Evolutionary conservation across 2,329 filamentous ascomycete genomes (phyloP).

Genomic region (Penicillium sclerotiorum): DNA sequence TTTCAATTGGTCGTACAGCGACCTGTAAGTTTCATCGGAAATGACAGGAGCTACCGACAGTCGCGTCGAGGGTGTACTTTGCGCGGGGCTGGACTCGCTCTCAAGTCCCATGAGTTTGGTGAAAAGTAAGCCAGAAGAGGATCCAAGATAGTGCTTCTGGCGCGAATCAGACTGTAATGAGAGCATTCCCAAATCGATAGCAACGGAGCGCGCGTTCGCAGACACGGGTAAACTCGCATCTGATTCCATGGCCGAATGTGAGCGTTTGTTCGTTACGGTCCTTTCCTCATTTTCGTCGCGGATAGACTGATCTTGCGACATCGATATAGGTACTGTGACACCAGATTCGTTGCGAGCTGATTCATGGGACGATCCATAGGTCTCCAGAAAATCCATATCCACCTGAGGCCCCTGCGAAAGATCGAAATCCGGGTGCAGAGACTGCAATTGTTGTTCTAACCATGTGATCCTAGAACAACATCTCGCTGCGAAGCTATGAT

Average conservation of each 20-base stretch:
- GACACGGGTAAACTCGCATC: slow-evolving; percentile 20
- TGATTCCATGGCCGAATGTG: slow-evolving; percentile 18
- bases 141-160: slow-evolving; percentile 44
- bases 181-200: slow-evolving; percentile 40
- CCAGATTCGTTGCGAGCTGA: background rate
- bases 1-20: slow-evolving; percentile 12
- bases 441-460: slow-evolving; percentile 36
- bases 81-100: slow-evolving; percentile 2
- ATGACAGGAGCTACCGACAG: background rate
- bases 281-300: background rate
- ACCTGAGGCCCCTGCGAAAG: slow-evolving; percentile 31
- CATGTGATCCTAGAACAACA: slow-evolving; percentile 37
- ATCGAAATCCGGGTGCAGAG: slow-evolving; percentile 33
- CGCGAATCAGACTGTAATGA: slow-evolving; percentile 42
- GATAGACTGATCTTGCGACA: background rate
- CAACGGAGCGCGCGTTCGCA: slow-evolving; percentile 33
- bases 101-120: slow-evolving; percentile 29
- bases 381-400: slow-evolving; percentile 18
- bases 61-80: background rate
- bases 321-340: background rate
- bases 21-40: slow-evolving; percentile 7
- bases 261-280: slow-evolving; percentile 11
- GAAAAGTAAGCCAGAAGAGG: slow-evolving; percentile 42
- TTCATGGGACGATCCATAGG: background rate
- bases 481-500: slow-evolving; percentile 19